A percentile compares a stretch with the other conserved stretches of the same genome.
These are phyloP conservation scores for Colletotrichum sp. DNA, from an alignment of 2,329 filamentous ascomycete genomes.

Conservation along the genomic window DNA sequence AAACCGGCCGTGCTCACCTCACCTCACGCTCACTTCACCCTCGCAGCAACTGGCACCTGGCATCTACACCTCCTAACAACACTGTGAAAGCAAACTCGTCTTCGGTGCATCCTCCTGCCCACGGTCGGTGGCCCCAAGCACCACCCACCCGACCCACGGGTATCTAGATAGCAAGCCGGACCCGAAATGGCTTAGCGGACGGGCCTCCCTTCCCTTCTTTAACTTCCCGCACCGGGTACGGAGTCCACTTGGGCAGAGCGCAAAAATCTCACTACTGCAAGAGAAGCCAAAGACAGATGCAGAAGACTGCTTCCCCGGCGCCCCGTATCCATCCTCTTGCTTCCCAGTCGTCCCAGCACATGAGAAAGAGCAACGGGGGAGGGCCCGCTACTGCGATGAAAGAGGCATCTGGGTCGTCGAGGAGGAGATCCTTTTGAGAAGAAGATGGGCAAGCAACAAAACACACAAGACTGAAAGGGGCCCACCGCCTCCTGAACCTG, in stretches of 20 bases:
- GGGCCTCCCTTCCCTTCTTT: neutral
- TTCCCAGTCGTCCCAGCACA: neutral
- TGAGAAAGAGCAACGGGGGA: neutral
- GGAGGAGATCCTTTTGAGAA: neutral
- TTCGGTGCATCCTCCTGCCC: neutral
- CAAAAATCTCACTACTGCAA: neutral
- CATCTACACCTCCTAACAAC: neutral
- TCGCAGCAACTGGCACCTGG: neutral
- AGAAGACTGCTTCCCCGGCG: conserved; percentile 1
- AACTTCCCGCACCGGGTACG: conserved; percentile 7
- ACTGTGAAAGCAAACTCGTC: neutral
- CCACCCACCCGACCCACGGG: neutral
- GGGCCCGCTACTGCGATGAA: neutral
- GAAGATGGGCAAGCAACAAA: neutral
- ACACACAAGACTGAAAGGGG: neutral
- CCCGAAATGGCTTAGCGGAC: conserved; percentile 12
- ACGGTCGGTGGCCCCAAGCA: neutral
- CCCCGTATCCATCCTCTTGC: neutral
- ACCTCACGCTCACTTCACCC: neutral
- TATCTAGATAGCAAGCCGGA: conserved; percentile 8
- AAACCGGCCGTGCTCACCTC: neutral
- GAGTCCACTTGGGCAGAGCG: neutral
- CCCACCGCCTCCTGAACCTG: neutral
- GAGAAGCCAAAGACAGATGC: neutral
- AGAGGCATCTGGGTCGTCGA: neutral